Evolutionary conservation across 176 grass and related monocot genomes (phyloP).

Genomic region (Luzula sylvatica): DNA sequence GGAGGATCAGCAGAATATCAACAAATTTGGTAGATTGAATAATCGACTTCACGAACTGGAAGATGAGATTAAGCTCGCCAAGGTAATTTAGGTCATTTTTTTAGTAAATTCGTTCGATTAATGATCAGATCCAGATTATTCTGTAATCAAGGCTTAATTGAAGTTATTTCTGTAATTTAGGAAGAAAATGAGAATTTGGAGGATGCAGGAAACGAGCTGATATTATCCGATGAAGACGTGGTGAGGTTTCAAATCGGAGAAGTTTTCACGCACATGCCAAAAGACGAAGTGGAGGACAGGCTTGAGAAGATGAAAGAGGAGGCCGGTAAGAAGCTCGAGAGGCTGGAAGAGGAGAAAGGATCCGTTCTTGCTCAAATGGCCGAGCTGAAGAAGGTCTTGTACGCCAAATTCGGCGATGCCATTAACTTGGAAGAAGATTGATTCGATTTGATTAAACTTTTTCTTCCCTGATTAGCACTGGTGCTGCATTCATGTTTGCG

Average conservation of each 20-base stretch:
- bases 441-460: no score
- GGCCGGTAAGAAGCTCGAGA: slow-evolving; percentile 52
- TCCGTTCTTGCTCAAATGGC: slow-evolving; percentile 64
- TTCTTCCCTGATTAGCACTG: no score
- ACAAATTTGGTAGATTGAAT: slow-evolving; percentile 92
- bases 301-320: slow-evolving; percentile 97
- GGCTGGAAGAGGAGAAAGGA: slow-evolving; percentile 77
- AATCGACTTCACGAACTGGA: slow-evolving; percentile 80
- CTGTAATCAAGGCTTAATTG: no score
- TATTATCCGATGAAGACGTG: slow-evolving; percentile 88
- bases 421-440: slow-evolving; percentile 99
- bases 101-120: background rate
- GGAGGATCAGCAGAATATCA: slow-evolving; percentile 99
- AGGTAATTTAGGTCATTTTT: slow-evolving; percentile 30
- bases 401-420: slow-evolving; percentile 90
- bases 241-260: slow-evolving; percentile 91
- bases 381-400: slow-evolving; percentile 81
- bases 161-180: slow-evolving; percentile 20
- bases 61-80: slow-evolving; percentile 85
- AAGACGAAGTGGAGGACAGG: slow-evolving; percentile 68
- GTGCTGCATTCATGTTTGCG: no score
- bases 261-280: slow-evolving; percentile 78
- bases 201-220: slow-evolving; percentile 86
- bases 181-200: slow-evolving; percentile 92
- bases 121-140: no score